Evolutionary conservation across 2,329 filamentous ascomycete genomes (phyloP).

Genomic region (Aspergillus sp.): DNA sequence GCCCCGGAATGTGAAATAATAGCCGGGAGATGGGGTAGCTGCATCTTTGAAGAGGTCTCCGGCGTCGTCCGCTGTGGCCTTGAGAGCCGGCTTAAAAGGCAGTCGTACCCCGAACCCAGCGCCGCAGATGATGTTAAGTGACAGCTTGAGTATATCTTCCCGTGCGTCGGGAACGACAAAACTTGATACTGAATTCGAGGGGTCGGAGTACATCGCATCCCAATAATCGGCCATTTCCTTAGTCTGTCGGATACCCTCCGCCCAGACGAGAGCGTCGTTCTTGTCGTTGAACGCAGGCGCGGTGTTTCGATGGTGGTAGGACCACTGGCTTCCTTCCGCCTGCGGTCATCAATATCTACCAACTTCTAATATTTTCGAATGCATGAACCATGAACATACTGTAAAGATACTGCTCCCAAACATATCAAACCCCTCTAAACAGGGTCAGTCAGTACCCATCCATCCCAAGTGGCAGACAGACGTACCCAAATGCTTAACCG

Average conservation of each 20-base stretch:
- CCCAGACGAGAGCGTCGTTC: conserved; percentile 42
- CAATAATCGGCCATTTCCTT: conserved; percentile 32
- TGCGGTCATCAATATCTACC: neutral
- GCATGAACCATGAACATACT: conserved; percentile 3
- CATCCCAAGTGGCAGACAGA: neutral
- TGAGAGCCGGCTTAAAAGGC: conserved; percentile 15
- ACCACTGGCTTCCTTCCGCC: conserved; percentile 39
- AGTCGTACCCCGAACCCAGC: conserved; percentile 36
- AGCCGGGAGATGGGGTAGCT: conserved; percentile 17
- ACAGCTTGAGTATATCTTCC: conserved; percentile 35
- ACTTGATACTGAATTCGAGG: neutral
- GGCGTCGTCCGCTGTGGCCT: conserved; percentile 10
- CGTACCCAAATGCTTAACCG: conserved; percentile 16
- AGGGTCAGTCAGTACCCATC: neutral
- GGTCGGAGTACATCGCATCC: neutral
- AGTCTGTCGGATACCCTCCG: conserved; percentile 33
- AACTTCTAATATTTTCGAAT: neutral
- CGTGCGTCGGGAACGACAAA: conserved; percentile 20
- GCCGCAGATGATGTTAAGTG: conserved; percentile 39
- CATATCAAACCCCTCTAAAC: conserved; percentile 24
- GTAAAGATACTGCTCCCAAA: conserved; percentile 37
- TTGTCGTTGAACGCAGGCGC: conserved; percentile 47
- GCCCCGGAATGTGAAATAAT: conserved; percentile 22
- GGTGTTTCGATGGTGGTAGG: conserved; percentile 45
- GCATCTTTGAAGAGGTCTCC: conserved; percentile 24